phyloP scores from a whole-genome alignment of 2,329 filamentous ascomycete genomes.

The Clarireedia homoeocarpa region DNA sequence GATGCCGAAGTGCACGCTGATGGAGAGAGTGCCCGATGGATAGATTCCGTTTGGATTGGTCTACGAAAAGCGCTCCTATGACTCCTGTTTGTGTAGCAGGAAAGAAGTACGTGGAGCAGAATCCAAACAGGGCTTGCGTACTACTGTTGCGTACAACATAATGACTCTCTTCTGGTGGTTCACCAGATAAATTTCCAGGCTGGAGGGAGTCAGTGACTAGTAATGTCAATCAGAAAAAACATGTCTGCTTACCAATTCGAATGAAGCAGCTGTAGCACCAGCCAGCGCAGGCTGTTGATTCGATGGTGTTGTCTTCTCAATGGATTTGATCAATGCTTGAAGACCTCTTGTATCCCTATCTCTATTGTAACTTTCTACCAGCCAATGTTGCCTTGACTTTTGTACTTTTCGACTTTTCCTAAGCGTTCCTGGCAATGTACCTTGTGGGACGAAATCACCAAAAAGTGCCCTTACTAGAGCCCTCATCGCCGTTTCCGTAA shows the following conservation, averaged over 20 bases:
- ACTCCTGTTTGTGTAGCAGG: conserved; percentile 48
- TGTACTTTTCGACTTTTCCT: conserved; percentile 80
- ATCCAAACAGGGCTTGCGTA: conserved; percentile 84
- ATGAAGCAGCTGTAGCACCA: conserved; percentile 63
- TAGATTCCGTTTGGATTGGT: conserved; percentile 75
- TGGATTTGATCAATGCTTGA: conserved; percentile 63
- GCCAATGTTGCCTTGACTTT: conserved; percentile 89
- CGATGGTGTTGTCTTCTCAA: conserved; percentile 59
- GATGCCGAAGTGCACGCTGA: conserved; percentile 69
- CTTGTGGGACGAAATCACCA: conserved; percentile 58
- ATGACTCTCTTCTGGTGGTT: conserved; percentile 70
- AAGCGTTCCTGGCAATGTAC: conserved; percentile 63
- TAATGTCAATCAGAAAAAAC: too few species aligned
- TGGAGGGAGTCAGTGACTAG: neutral
- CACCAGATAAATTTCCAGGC: conserved; percentile 35
- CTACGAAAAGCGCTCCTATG: conserved; percentile 82
- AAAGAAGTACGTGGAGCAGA: conserved; percentile 81
- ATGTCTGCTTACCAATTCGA: conserved; percentile 48
- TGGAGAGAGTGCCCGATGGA: conserved; percentile 89
- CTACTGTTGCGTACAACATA: conserved; percentile 93
- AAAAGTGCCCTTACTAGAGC: conserved; percentile 78
- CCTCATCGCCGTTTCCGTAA: conserved; percentile 84
- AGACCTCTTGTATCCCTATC: conserved; percentile 68
- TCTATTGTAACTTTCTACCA: conserved; percentile 81
- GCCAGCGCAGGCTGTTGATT: conserved; percentile 56